Base-by-base conservation (phyloP, 441 rosid species). In the Isatis lusitanica region DNA sequence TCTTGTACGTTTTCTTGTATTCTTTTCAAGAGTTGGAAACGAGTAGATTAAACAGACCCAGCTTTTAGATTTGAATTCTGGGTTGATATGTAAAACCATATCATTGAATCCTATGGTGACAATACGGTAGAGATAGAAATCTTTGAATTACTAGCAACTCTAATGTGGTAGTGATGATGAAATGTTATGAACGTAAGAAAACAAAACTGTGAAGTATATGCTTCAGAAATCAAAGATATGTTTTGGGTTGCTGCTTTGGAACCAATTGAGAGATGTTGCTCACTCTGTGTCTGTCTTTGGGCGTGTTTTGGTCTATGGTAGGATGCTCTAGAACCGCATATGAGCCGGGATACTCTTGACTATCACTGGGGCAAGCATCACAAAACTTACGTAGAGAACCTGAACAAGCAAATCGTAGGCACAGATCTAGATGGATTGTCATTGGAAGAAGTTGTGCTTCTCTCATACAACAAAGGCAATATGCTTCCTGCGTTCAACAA, bases 321-420 rank as follows among this genome's bases (percentile, higher is more conserved):
- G 98, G 79, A 87, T 79, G 95, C 93, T 63, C 75, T 94, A 79
- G 97, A 89, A 79, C 98, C 97, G 28, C 88, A 86, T 74, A 89
- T 92, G 97, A 92, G 96, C 80, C 79, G 44, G 68, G 92, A 86
- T 24, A 90, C 94, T 0, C 56, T 94, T 47, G 86, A 89, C 68
- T 94, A 81, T 81, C 98, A 94, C 12, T 92, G 98, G 97, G 98
- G 98, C 40, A 87, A 92, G 75, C 97, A 94, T 84, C 97, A 90
- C 75, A 82, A 89, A 66, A 80, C 88, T 50, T 94, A 94, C 64
- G 93, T 92, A 52, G 97, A 90, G 57, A 90, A 90, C 79, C 81
- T 94, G 57, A 94, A 92, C 86, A 87, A 84, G 82, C 98, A 94
- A 79, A 81, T 92, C 52, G 80, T 38, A 1, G 97, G 90, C 53